phyloP scores from a whole-genome alignment of 2,329 filamentous ascomycete genomes.

The Claviceps monticola region DNA sequence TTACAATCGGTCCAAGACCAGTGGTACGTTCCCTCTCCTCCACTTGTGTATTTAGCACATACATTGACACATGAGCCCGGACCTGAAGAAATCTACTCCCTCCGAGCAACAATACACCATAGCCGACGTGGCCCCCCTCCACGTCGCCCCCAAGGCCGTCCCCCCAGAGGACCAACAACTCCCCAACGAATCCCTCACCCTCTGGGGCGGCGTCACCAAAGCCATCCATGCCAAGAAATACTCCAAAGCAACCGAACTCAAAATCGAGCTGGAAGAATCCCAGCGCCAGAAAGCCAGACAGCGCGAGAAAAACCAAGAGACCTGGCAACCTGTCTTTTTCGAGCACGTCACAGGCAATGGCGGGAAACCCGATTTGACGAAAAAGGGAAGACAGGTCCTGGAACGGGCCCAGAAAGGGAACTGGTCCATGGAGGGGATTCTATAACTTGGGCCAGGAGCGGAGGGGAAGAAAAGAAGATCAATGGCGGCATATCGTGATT shows the following conservation, averaged over 20 bases:
- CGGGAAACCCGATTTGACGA: conserved; percentile 40
- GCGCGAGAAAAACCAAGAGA: conserved; percentile 52
- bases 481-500: neutral
- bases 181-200: conserved; percentile 74
- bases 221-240: conserved; percentile 78
- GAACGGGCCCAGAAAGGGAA: conserved; percentile 38
- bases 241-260: conserved; percentile 68
- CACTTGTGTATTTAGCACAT: too few relatives aligned
- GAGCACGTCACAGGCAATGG: conserved; percentile 41
- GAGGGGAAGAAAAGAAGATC: neutral
- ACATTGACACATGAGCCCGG: neutral
- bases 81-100: conserved; percentile 25
- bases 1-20: conserved; percentile 45
- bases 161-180: conserved; percentile 70
- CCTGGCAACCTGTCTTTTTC: conserved; percentile 86
- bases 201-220: conserved; percentile 79
- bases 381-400: conserved; percentile 36
- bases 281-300: conserved; percentile 77
- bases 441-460: conserved; percentile 13
- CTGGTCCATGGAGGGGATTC: conserved; percentile 34
- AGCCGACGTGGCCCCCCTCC: conserved; percentile 76
- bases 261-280: conserved; percentile 81
- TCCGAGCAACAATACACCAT: conserved; percentile 56
- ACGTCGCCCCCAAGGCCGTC: conserved; percentile 62
- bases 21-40: conserved; percentile 35